Base-by-base conservation (phyloP, 768 basidiomycete genomes). In the Panaeolus papilionaceus region DNA sequence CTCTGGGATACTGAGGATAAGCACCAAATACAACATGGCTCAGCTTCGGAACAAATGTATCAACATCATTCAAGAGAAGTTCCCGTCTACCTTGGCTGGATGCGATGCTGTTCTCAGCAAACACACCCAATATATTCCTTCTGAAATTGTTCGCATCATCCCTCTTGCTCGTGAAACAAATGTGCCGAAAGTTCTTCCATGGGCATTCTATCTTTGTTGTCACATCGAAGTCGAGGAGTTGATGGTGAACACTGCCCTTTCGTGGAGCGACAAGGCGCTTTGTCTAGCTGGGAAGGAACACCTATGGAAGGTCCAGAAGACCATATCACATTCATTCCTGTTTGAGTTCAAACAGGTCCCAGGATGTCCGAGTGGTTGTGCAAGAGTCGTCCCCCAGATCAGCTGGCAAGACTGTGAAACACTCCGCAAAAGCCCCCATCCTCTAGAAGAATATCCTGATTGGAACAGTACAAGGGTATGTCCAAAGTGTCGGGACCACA, bases 191-290 rank as follows among this genome's bases (percentile, higher is more conserved):
- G 77, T 83, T 28, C 79, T 83, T 1, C 82, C 82, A 0, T 83
- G 82, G 82, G 82, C 82, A 1, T 83, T 81, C 70, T 83, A 83
- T 65, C 80, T 83, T 64, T 83, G 81, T 61, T 79, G 81, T 0
- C 81, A 83, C 58, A 81, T 83, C 40, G 49, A 70, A 14, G 74
- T 75, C 20, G 77, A 80, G 26, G 75, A 77, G 12, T 74, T 83
- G 7, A 70, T 83, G 11, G 68, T 73, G 6, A 78, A 83, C 65
- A 45, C 71, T 1, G 75, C 77, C 6, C 72, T 83, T 33, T 80
- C 80, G 2, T 83, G 82, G 82, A 71, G 73, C 23, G 80, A 82
- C 68, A 83, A 82, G 64, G 79, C 82, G 0, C 73, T 82, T 0
- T 81, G 81, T 61, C 72, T 83, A 0, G 81, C 81, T 0, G 82